Evolutionary conservation across 83 land plant species (phyloP).

Genomic region (Larix sibirica): DNA sequence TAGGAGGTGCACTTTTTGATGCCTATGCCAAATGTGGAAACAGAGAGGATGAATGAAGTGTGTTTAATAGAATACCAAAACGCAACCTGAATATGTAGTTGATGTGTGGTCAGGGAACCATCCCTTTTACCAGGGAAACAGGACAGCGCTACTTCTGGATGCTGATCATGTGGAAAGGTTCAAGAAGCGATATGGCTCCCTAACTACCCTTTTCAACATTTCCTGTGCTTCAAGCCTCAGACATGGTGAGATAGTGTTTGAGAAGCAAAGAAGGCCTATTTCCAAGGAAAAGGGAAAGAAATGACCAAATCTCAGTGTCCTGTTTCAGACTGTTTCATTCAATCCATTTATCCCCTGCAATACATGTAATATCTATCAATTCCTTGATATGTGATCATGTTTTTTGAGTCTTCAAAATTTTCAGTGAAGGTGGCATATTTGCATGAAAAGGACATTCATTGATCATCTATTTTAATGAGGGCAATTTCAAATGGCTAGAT

Average conservation of each 20-base stretch:
- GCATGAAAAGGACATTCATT: neutral
- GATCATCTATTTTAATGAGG: neutral
- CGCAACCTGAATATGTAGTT: conserved; percentile 71
- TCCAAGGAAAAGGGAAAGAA: conserved; percentile 55
- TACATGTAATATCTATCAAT: neutral
- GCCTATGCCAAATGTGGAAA: conserved; percentile 42
- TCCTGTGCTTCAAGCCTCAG: conserved; percentile 36
- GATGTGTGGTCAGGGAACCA: conserved; percentile 94
- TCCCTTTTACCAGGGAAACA: conserved; percentile 72
- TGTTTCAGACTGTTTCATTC: neutral
- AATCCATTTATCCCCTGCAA: neutral
- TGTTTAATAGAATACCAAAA: conserved; percentile 33
- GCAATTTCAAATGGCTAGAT: neutral
- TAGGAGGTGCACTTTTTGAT: conserved; percentile 35
- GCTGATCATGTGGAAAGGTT: conserved; percentile 78
- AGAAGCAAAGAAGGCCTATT: conserved; percentile 45
- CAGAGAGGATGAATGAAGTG: conserved; percentile 23
- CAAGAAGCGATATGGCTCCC: conserved; percentile 56
- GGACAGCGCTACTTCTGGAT: conserved; percentile 44
- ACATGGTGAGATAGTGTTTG: conserved; percentile 60
- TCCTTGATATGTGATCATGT: neutral
- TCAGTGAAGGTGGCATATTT: neutral
- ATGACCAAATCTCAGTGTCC: conserved; percentile 1
- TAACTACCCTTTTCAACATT: conserved; percentile 39
- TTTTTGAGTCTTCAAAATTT: neutral